These are phyloP conservation scores for Chaetothyriales sp. DNA, from an alignment of 2,329 filamentous ascomycete genomes.

Conservation along the genomic window DNA sequence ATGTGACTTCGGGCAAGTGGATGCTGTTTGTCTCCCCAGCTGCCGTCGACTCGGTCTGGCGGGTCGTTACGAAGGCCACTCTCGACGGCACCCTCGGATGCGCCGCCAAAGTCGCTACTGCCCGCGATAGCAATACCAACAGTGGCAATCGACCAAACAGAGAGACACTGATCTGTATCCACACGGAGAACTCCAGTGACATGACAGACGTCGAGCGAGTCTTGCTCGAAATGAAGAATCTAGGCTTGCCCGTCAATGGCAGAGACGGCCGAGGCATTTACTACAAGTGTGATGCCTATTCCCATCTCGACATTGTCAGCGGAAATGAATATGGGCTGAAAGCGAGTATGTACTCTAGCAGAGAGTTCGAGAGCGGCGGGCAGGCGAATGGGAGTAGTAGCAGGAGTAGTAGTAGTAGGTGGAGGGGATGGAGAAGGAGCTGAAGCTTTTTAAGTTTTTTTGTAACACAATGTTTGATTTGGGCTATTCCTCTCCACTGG, in stretches of 20 bases:
- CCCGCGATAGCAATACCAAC: not conserved
- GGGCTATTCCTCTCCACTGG: constrained; percentile 2
- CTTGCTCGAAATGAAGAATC: constrained; percentile 45
- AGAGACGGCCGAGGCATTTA: constrained; percentile 42
- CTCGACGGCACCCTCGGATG: constrained; percentile 56
- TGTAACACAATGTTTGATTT: not conserved
- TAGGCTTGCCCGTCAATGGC: constrained; percentile 41
- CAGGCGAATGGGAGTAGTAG: constrained; percentile 3
- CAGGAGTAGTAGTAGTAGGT: constrained; percentile 9
- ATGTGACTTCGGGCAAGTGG: constrained; percentile 41
- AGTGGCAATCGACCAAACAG: not conserved
- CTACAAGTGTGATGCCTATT: constrained; percentile 66
- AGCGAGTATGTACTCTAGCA: constrained; percentile 34
- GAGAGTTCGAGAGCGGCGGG: constrained; percentile 22
- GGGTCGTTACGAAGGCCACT: constrained; percentile 51
- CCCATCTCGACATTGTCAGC: constrained; percentile 48
- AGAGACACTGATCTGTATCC: constrained; percentile 56
- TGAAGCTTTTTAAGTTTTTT: not conserved
- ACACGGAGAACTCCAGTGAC: constrained; percentile 63
- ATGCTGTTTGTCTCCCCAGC: constrained; percentile 51
- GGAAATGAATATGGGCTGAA: constrained; percentile 50
- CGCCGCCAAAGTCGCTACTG: constrained; percentile 57
- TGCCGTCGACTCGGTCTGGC: constrained; percentile 53
- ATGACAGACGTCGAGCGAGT: constrained; percentile 55
- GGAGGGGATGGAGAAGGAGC: not conserved